These are phyloP conservation scores for Mortierella sp. DNA, from an alignment of 371 early-diverging fungal species.

Conservation along the genomic window DNA sequence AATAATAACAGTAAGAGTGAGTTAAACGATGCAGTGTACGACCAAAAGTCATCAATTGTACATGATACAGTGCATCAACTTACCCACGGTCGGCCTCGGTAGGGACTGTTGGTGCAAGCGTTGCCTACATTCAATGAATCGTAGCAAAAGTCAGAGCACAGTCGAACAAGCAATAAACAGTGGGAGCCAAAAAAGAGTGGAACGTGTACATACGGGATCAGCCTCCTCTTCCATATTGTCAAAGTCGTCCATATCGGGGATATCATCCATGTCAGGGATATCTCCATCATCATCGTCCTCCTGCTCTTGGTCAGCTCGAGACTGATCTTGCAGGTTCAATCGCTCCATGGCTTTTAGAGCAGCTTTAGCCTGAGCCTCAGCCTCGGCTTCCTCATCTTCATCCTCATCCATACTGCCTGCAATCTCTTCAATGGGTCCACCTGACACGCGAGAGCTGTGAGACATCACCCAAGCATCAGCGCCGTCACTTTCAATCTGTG, in stretches of 20 bases:
- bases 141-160: neutral
- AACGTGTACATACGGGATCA: conserved; percentile 64
- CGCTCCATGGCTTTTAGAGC: conserved; percentile 58
- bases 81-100: conserved; percentile 46
- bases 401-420: conserved; percentile 73
- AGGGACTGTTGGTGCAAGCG: conserved; percentile 42
- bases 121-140: conserved; percentile 43
- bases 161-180: neutral
- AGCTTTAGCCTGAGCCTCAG: conserved; percentile 58
- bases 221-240: conserved; percentile 78
- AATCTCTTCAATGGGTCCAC: conserved; percentile 75
- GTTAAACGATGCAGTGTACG: neutral
- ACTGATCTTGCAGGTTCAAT: conserved; percentile 45
- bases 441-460: conserved; percentile 65
- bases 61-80: conserved; percentile 3
- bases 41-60: neutral
- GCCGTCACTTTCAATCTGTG: conserved; percentile 67
- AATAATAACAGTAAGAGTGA: neutral
- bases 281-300: conserved; percentile 63
- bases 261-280: conserved; percentile 85
- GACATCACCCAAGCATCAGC: conserved; percentile 91
- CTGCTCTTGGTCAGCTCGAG: conserved; percentile 21
- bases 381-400: conserved; percentile 64
- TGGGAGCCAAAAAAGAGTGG: neutral
- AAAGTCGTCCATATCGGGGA: conserved; percentile 95